phyloP scores from a whole-genome alignment of 2,329 filamentous ascomycete species.

The Leptographium lundbergii region DNA sequence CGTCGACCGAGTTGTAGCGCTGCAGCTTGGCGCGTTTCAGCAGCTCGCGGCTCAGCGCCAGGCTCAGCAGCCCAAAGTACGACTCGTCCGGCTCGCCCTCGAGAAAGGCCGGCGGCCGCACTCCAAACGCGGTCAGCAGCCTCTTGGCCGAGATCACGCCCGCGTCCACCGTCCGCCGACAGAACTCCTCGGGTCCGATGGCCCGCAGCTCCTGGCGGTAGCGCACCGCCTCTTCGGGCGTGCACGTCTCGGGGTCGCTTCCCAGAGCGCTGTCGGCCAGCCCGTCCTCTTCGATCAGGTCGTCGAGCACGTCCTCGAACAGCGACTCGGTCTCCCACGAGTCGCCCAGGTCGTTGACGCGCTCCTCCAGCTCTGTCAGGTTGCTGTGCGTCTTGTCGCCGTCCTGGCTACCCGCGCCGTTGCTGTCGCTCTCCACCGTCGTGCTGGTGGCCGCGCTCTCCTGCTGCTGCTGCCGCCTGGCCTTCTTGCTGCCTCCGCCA shows the following conservation, averaged over 20 bases:
- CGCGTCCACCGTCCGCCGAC: slow-evolving; percentile 55
- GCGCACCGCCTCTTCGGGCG: slow-evolving; percentile 53
- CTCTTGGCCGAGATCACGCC: slow-evolving; percentile 66
- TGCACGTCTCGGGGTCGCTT: slow-evolving; percentile 40
- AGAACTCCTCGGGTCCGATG: slow-evolving; percentile 67
- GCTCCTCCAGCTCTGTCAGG: slow-evolving; percentile 34
- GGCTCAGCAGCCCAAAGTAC: slow-evolving; percentile 62
- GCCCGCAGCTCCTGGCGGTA: slow-evolving; percentile 61
- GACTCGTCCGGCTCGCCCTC: slow-evolving; percentile 59
- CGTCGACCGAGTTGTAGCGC: slow-evolving; percentile 74
- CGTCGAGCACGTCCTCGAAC: slow-evolving; percentile 49
- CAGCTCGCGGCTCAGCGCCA: slow-evolving; percentile 70
- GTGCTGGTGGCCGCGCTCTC: not conserved
- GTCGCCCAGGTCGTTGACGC: slow-evolving; percentile 37
- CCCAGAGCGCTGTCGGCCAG: slow-evolving; percentile 22
- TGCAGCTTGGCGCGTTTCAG: slow-evolving; percentile 68
- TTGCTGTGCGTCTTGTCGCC: not conserved
- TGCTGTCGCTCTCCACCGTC: not conserved
- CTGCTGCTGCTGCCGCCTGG: not conserved
- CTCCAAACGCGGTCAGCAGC: slow-evolving; percentile 74
- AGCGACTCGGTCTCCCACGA: slow-evolving; percentile 53
- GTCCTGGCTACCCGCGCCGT: not conserved
- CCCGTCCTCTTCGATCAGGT: slow-evolving; percentile 39
- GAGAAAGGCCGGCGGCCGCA: slow-evolving; percentile 61
- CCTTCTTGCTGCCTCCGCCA: not conserved